Base-by-base conservation (phyloP, 805 yeast genomes). In the Candida peoriensis region DNA sequence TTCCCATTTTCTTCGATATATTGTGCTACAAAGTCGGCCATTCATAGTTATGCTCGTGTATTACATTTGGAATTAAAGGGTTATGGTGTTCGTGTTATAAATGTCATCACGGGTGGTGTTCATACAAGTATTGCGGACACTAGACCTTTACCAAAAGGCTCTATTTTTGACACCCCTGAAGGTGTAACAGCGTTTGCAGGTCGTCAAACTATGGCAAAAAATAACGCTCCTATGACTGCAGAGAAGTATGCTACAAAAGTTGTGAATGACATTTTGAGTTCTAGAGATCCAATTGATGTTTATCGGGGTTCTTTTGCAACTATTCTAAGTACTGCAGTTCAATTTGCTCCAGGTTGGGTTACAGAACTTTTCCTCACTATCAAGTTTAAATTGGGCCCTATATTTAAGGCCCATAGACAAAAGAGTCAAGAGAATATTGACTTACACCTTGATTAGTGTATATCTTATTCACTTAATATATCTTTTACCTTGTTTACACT, bases 101-200 rank as follows among this genome's bases (percentile, higher is more conserved):
- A 80, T 47, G 66, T 79, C 10, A 58, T 81, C 26, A 83, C 93
- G 8, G 94, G 94, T 20, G 90, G 84, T 24, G 93, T 84, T 20
- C 60, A 62, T 16, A 81, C 93, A 0, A 67, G 77, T 37, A 81
- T 84, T 46, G 83, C 78, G 0, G 90, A 83, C 46, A 72, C 63
- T 3, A 66, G 86, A 44, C 69, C 74, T 1, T 54, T 81, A 23
- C 81, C 84, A 4, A 56, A 55, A n/a, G 57, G 51, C 18, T 80
- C 89, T 0, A 49, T 74, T 29, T 81, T 66, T 50, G 63, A 71
- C 38, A 59, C 57, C 28, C 70, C 72, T 4, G 82, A 71, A 33
- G 76, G 78, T 34, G 52, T 55, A 16, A 63, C 59, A 16, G 72
- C 80, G 0, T 61, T 80, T 39, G 60, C 52, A 17, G 58, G 52